Evolutionary conservation across 345 rosid species (phyloP), one percentile per base, ranked within the genome.

Genomic region (Lumnitzera racemosa): DNA sequence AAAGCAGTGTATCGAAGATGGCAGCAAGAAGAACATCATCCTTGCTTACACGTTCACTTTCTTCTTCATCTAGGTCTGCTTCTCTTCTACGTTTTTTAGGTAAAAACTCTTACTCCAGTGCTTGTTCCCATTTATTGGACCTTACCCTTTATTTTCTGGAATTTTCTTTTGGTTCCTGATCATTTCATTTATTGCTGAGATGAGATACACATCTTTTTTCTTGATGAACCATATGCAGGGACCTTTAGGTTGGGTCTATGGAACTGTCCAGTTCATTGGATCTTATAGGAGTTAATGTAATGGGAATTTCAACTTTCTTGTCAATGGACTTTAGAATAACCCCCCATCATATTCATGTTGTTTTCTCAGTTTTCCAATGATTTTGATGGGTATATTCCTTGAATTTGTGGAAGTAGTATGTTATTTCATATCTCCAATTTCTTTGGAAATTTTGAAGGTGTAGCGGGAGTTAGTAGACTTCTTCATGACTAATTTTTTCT

Each of bases 1-100:
- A 36, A 7, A 36, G 11, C 43, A 4, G 43, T 36, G 43, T 9
- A 5, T 9, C 11, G 43, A 36, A 5, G 43, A 82, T 85, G 88
- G 87, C 89, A 15, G 78, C 86, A 79, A 80, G 71, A 55, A 62
- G 71, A 46, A 8, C 68, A 16, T 68, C 80, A 43, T 65, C 80
- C 49, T 55, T 72, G 24, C 70, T 72, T 55, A 51, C 68, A 59
- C 71, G 70, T 55, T 71, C 72, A 20, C 60, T 67, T 31, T 66
- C 81, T 58, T 64, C 76, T 74, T 53, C 76, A 15, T 74, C 78
- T 58, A 43, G 24, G 54, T 62, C 71, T 64, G 41, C 73, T 65
- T 81, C 74, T 64, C 29, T 8, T 46, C 60, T 56, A 49, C 66
- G 57, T 10, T 61, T 55, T 50, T 62, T 56, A 49, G 72, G 57